A percentile compares a stretch with the other conserved stretches of the same genome.
phyloP scores from a whole-genome alignment of 257 asterid genomes.

The Prunella vulgaris region DNA sequence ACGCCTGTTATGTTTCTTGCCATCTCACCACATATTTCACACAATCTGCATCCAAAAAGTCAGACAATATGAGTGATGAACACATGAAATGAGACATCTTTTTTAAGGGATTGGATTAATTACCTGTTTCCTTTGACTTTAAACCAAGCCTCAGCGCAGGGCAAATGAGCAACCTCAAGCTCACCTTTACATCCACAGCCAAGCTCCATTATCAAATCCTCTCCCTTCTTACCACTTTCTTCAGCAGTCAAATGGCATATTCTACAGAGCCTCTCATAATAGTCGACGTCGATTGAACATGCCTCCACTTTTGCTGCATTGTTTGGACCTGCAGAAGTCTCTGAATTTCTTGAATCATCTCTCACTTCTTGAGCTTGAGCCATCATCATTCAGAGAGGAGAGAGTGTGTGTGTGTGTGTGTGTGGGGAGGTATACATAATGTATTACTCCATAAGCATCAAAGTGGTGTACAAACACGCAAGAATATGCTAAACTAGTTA shows the following conservation, averaged over 20 bases:
- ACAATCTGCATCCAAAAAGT: conserved; percentile 40
- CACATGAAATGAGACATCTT: background rate
- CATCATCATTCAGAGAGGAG: background rate
- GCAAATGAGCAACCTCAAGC: conserved; percentile 57
- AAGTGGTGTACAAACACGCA: background rate
- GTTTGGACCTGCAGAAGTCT: conserved; percentile 10
- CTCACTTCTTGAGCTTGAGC: conserved; percentile 24
- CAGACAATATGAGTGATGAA: background rate
- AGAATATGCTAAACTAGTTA: background rate
- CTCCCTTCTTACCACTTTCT: conserved; percentile 35
- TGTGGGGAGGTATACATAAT: background rate
- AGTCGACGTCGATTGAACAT: conserved; percentile 30
- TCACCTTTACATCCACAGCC: conserved; percentile 90
- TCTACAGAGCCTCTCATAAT: conserved; percentile 44
- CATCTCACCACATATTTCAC: conserved; percentile 70
- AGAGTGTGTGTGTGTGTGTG: too few relatives aligned
- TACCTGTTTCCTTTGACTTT: conserved; percentile 66
- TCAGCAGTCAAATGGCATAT: conserved; percentile 70
- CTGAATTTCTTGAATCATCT: conserved; percentile 12
- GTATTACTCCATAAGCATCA: background rate
- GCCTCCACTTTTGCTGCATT: background rate
- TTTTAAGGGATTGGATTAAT: background rate
- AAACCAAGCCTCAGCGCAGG: conserved; percentile 74
- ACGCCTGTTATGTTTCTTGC: conserved; percentile 51
- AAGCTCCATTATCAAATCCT: conserved; percentile 50